Base-by-base conservation (phyloP, 805 yeast genomes). In the Zygotorulaspora chibaensis region DNA sequence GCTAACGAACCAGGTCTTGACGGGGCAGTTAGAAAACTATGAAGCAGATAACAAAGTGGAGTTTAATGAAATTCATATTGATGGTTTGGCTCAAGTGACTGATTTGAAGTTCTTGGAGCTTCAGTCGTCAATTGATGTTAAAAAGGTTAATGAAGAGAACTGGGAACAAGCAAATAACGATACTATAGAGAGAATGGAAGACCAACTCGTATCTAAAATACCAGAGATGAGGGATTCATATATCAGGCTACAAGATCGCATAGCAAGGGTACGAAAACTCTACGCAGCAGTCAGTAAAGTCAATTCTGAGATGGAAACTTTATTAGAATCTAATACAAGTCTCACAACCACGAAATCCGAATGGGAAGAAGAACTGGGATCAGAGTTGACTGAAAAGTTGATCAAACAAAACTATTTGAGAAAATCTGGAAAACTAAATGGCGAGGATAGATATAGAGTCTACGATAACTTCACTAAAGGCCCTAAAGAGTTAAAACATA, bases 311-410 rank as follows among this genome's bases (percentile, higher is more conserved):
- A 43, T 58, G 1, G 62, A 55, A 23, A 46, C 42, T 16, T 43
- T 63, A 35, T 46, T 56, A 15, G 52, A 46, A 15, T 56, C 61
- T 5, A 52, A 54, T 26, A 55, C 63, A 2, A 52, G 47, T 28
- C 41, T 63, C 20, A 47, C 54, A 8, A 55, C 62, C 2, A 40
- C 58, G 7, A 52, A 47, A 15, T 40, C 48, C 27, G 62, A 62
- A 38, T 63, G 68, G 68, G 61, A 55, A 34, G 34, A 47, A 10
- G 56, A 54, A 34, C 46, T 63, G 8, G 67, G 66, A 12, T 20
- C 37, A 12, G 49, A 50, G 1, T 42, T 58, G 28, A 51, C 62
- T 8, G 51, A 53, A 10, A 47, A 53, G 26, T 45, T 63, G 42
- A 55, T 62, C 12, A 36, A 47, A 23, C 50, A 52, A 23, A 47